phyloP scores from a whole-genome alignment of 139 green algal genomes.

The Picochlorum costavermella region DNA sequence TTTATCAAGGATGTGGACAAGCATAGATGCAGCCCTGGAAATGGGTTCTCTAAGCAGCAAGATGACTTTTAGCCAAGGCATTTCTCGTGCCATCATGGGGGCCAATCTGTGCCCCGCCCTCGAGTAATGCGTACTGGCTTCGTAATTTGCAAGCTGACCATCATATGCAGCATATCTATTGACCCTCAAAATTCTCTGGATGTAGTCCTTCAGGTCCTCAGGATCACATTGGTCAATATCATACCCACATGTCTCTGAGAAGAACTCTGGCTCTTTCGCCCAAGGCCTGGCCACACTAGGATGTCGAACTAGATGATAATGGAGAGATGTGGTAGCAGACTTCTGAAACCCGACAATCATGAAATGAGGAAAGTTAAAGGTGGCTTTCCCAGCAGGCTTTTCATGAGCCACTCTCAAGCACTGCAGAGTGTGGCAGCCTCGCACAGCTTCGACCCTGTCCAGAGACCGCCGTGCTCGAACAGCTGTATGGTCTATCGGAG shows the following conservation, averaged over 20 bases:
- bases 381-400: background rate
- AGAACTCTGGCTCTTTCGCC: constrained; percentile 14
- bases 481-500: background rate
- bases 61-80: constrained; percentile 28
- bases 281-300: constrained; percentile 3
- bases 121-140: constrained; percentile 19
- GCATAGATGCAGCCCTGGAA: constrained; percentile 25
- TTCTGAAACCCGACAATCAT: constrained; percentile 11
- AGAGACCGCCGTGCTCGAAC: constrained; percentile 5
- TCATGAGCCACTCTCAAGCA: constrained; percentile 10
- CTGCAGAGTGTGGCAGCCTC: constrained; percentile 7
- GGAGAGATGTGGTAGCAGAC: constrained; percentile 8
- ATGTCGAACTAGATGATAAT: constrained; percentile 6
- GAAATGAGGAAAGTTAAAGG: constrained; percentile 14
- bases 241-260: constrained; percentile 6
- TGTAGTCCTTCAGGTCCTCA: background rate
- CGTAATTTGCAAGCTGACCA: constrained; percentile 14
- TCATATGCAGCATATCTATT: constrained; percentile 8
- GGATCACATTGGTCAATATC: constrained; percentile 1
- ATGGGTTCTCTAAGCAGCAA: constrained; percentile 20
- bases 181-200: background rate
- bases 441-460: constrained; percentile 8
- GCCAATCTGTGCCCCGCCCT: constrained; percentile 10
- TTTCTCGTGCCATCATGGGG: constrained; percentile 1
- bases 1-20: constrained; percentile 23